Conservation (phyloP, 2,329 filamentous ascomycete species). For the Alternaria longipes region DNA sequence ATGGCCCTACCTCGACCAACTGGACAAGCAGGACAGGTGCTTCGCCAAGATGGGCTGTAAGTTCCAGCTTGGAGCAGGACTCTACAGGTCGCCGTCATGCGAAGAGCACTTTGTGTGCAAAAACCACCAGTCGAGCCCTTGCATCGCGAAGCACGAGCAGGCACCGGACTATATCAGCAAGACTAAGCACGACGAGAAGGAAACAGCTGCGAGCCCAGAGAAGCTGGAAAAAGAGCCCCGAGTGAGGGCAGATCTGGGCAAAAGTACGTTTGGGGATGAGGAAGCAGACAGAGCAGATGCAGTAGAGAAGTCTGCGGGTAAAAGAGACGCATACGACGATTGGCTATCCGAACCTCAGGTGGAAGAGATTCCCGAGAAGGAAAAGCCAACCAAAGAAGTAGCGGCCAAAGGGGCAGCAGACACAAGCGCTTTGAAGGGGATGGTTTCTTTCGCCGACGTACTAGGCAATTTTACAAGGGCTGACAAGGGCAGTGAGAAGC, state of each 20-base stretch:
- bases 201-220: background rate
- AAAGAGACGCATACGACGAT: background rate
- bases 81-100: conserved; percentile 8
- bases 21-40: conserved; percentile 1
- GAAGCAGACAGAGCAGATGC: background rate
- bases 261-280: background rate
- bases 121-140: conserved; percentile 1
- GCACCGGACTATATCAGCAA: background rate
- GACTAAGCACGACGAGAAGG: background rate
- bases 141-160: background rate
- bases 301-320: background rate
- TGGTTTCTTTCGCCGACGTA: too few relatives aligned
- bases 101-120: conserved; percentile 3
- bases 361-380: background rate
- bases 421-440: too few relatives aligned
- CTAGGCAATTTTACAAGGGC: too few relatives aligned
- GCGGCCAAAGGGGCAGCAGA: too few relatives aligned
- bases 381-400: background rate
- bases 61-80: conserved; percentile 3
- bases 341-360: background rate
- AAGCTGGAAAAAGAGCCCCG: background rate
- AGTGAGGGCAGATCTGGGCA: background rate
- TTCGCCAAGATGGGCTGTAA: conserved; percentile 1
- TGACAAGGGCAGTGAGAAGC: too few relatives aligned
- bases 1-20: conserved; percentile 7